Percentiles rank a stretch among this genome's conserved stretches.
Conservation (phyloP, 129 eudicot genomes). For the Ambrosia trifida region DNA sequence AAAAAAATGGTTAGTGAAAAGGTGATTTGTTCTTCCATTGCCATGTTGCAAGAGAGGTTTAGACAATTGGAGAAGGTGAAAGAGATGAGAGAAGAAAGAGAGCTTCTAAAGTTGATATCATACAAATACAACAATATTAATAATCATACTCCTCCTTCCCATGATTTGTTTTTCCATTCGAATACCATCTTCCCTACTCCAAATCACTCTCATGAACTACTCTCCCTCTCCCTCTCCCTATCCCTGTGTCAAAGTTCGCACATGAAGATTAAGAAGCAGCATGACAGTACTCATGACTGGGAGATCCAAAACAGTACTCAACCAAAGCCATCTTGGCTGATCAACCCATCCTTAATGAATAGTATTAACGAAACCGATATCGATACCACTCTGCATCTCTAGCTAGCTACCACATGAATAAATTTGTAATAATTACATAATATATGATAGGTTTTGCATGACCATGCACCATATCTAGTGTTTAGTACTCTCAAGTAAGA, state of each 20-base stretch:
- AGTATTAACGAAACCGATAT: slow-evolving; percentile 29
- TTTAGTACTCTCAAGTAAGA: too few species aligned
- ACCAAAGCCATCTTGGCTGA: slow-evolving; percentile 26
- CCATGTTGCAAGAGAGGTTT: slow-evolving; percentile 84
- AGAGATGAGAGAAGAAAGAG: slow-evolving; percentile 70
- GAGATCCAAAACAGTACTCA: not conserved
- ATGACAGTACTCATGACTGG: not conserved
- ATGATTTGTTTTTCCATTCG: too few species aligned
- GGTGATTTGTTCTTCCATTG: slow-evolving; percentile 49
- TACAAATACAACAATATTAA: too few species aligned
- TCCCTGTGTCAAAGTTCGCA: slow-evolving; percentile 50
- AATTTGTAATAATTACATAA: too few species aligned
- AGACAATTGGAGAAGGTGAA: slow-evolving; percentile 60
- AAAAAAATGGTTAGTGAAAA: slow-evolving; percentile 22
- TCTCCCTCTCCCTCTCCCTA: slow-evolving; percentile 43
- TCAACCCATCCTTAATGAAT: slow-evolving; percentile 11
- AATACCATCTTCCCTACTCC: too few species aligned
- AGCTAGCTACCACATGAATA: slow-evolving; percentile 13
- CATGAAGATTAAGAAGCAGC: slow-evolving; percentile 2
- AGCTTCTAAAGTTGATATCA: slow-evolving; percentile 39
- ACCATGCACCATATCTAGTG: too few species aligned
- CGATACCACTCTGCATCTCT: slow-evolving; percentile 85
- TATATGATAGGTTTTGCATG: too few species aligned
- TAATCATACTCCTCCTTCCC: not conserved
- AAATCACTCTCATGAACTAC: not conserved